Evolutionary conservation across 2,329 filamentous ascomycete genomes (phyloP), one percentile per base, ranked within the genome.

Genomic region (Ophiostoma ips): DNA sequence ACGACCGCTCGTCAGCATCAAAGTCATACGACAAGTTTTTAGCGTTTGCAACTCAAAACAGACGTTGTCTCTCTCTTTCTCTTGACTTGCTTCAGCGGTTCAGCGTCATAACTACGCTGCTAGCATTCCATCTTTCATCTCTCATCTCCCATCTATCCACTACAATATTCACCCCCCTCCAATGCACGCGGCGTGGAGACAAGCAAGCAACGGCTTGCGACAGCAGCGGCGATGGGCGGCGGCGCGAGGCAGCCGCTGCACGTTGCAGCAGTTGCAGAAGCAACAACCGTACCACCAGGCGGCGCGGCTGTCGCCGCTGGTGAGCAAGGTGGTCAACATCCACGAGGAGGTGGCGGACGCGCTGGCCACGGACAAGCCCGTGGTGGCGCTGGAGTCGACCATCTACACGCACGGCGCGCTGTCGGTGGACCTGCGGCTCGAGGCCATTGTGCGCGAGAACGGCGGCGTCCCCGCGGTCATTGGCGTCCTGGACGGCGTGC

Each of bases 371-470:
- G 80, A 81, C 51, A 81, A 79, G 59, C 90, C 92, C 1, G 82
- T 98, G 4, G 89, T 98, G 11, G 92, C 90, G 15, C 74, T 98
- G 5, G 92, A 98, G 66, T 88, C 87, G 2, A 95, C 92, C 5
- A 96, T 98, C 58, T 96, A 98, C 66, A 98, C 92, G 1, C 92
- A 98, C 67, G 89, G 88, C 37, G 81, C 84, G 19, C 72, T 98
- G 13, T 86, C 87, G n/a, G 76, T 79, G 33, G 72, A 75, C 43
- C 68, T 78, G 18, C 75, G 83, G 44, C 77, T 96, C 53, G 87
- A 95, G 61, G 79, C 81, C 12, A 73, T 94, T 37, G 84, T 96
- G 46, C 83, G 92, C 43, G 71, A 73, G 37, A 77, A 88, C 64
- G 92, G 92, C 36, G 87, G 76, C 15, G 76, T 95, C 13, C 92